Conservation (phyloP, 2,329 filamentous ascomycete species). For the Sporothrix sp. region DNA sequence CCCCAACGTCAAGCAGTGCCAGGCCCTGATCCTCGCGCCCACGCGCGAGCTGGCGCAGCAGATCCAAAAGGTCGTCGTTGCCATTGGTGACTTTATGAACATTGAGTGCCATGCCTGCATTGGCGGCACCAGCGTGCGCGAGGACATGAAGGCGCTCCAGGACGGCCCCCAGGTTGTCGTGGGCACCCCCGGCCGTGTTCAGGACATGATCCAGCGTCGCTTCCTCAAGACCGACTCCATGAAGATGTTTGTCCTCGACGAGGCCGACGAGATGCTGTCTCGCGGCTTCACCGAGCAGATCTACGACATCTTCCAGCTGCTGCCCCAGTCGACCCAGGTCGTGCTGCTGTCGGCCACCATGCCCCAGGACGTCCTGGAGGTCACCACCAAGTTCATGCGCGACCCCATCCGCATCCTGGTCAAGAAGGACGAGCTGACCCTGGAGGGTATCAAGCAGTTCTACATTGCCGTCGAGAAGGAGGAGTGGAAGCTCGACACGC, state of each 20-base stretch:
- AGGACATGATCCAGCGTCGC: conserved; percentile 98
- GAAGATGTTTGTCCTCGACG: conserved; percentile 99
- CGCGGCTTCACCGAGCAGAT: conserved; percentile 99
- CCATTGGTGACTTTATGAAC: conserved; percentile 99
- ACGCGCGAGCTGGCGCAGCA: conserved; percentile 98
- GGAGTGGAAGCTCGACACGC: conserved; percentile 99
- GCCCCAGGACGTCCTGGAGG: conserved; percentile 97
- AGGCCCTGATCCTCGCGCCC: conserved; percentile 94
- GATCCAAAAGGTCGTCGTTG: conserved; percentile 98
- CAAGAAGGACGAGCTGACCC: conserved; percentile 99
- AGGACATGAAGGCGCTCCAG: conserved; percentile 96
- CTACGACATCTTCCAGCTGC: conserved; percentile 99
- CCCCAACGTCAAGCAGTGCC: conserved; percentile 85
- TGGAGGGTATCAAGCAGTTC: conserved; percentile 99
- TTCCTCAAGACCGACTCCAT: conserved; percentile 95
- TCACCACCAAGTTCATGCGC: conserved; percentile 99
- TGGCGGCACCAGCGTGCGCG: conserved; percentile 93
- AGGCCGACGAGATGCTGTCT: conserved; percentile 98
- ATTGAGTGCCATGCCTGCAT: conserved; percentile 99
- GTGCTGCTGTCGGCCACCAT: conserved; percentile 97
- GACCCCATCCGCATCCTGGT: conserved; percentile 98
- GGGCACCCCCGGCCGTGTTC: conserved; percentile 95
- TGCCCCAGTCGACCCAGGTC: conserved; percentile 96
- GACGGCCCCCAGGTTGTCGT: conserved; percentile 96
- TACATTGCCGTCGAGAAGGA: conserved; percentile 99